Evolutionary conservation across 345 rosid genomes (phyloP).

Genomic region (Leavenworthia alabamica): DNA sequence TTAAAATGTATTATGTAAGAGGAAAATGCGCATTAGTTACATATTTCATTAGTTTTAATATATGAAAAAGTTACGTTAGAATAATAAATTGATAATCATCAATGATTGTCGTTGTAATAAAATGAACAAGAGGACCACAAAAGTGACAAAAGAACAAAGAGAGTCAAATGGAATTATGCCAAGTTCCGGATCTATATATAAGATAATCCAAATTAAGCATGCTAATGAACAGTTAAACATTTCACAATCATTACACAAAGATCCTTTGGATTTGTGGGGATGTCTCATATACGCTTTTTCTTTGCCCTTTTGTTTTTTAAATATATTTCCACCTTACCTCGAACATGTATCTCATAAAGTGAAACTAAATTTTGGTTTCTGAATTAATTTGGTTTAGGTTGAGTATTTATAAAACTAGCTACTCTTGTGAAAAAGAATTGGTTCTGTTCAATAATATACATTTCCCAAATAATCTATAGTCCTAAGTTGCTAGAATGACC

Average conservation of each 20-base stretch:
- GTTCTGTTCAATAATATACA: background rate
- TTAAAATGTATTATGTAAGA: no score
- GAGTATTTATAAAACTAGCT: background rate
- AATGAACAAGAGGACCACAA: constrained; percentile 22
- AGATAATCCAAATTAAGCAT: constrained; percentile 12
- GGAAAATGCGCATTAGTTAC: background rate
- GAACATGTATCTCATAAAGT: background rate
- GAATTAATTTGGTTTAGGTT: background rate
- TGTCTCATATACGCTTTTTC: constrained; percentile 7
- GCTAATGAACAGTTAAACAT: constrained; percentile 17
- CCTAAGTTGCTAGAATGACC: background rate
- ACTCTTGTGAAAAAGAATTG: background rate
- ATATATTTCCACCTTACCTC: background rate
- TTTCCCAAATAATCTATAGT: background rate
- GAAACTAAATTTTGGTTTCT: background rate
- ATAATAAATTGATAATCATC: background rate
- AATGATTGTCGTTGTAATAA: constrained; percentile 4
- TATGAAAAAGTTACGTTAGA: background rate
- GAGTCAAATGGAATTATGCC: constrained; percentile 23
- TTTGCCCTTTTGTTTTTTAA: background rate
- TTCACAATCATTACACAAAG: constrained; percentile 17
- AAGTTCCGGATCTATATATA: background rate
- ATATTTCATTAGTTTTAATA: background rate
- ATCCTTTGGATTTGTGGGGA: constrained; percentile 30
- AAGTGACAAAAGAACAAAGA: constrained; percentile 3